These are phyloP conservation scores for Stachybotrys echinatus DNA, from an alignment of 2,329 filamentous ascomycete genomes.

Conservation along the genomic window DNA sequence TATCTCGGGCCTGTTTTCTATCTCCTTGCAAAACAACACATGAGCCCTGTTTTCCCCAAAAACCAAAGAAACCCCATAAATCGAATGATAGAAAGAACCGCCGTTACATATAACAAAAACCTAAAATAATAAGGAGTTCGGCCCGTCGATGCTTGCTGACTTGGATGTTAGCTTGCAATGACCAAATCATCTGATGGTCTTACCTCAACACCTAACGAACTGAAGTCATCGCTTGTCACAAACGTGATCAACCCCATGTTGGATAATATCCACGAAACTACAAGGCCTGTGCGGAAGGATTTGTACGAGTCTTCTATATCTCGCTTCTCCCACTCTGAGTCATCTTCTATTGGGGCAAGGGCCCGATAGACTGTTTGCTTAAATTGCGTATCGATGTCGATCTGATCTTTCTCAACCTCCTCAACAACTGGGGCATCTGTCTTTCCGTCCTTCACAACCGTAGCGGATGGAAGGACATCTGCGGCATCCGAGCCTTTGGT, in stretches of 20 bases:
- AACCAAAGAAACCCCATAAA: too few species aligned
- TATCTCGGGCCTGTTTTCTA: too few species aligned
- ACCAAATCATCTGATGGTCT: not conserved
- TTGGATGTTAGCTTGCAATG: not conserved
- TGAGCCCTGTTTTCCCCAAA: too few species aligned
- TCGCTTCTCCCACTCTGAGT: not conserved
- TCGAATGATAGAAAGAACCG: too few species aligned
- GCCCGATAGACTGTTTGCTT: not conserved
- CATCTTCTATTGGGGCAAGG: not conserved
- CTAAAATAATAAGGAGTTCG: not conserved
- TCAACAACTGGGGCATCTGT: not conserved
- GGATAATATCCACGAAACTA: not conserved
- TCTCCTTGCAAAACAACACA: too few species aligned
- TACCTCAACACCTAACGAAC: not conserved
- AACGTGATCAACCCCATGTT: not conserved
- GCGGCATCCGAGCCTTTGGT: not conserved
- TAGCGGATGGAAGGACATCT: not conserved
- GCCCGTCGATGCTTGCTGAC: not conserved
- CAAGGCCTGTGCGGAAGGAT: not conserved
- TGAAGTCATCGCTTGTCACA: not conserved
- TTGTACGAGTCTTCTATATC: slow-evolving; percentile 1
- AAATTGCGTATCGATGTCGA: not conserved
- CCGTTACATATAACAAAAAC: not conserved
- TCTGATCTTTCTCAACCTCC: not conserved
- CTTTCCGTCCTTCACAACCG: not conserved